Evolutionary conservation across 106 monocot genomes (phyloP).

Genomic region (Dendrobium catenatum): DNA sequence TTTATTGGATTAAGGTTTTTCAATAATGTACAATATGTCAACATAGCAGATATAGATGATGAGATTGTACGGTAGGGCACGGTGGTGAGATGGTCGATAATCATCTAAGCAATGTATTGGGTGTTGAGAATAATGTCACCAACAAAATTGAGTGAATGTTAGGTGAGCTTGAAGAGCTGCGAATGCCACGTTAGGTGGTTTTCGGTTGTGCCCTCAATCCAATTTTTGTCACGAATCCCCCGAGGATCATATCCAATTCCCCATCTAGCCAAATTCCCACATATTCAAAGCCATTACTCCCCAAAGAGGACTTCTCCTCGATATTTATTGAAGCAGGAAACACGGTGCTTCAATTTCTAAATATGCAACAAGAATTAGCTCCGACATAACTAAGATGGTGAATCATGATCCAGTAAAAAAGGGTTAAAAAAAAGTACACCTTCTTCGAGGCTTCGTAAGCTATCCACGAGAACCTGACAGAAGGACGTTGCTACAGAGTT

Average conservation of each 20-base stretch:
- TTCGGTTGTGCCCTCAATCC: background rate
- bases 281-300: background rate
- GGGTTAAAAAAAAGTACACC: background rate
- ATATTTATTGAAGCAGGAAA: background rate
- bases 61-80: no score
- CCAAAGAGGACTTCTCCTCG: background rate
- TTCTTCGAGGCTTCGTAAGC: background rate
- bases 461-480: background rate
- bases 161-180: background rate
- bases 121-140: background rate
- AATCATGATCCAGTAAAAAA: background rate
- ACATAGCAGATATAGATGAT: no score
- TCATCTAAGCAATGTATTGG: background rate
- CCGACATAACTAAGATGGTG: background rate
- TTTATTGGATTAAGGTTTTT: no score
- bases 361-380: background rate
- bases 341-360: background rate
- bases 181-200: no score
- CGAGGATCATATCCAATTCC: background rate
- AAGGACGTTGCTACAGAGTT: background rate
- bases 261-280: background rate
- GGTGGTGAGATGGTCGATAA: no score
- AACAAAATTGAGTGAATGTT: background rate
- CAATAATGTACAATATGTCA: no score
- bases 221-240: background rate